phyloP scores from a whole-genome alignment of 257 asterid species.

The Solanum corneliomulleri region DNA sequence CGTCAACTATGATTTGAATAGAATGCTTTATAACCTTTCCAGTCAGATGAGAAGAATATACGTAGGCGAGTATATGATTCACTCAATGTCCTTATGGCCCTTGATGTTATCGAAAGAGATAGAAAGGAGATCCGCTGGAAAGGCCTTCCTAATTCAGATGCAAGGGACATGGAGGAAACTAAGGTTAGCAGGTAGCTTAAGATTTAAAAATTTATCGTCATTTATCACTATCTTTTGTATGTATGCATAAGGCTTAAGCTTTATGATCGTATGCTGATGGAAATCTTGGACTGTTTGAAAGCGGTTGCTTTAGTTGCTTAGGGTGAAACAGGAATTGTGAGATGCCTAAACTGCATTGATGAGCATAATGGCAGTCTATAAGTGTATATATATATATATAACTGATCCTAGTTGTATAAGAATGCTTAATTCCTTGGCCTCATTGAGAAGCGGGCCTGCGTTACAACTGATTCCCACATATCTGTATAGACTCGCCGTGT shows the following conservation, averaged over 20 bases:
- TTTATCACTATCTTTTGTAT: neutral
- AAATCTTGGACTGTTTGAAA: neutral
- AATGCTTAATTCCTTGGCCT: neutral
- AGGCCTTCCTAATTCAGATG: constrained; percentile 6
- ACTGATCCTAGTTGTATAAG: neutral
- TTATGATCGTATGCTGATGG: neutral
- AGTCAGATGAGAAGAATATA: constrained; percentile 11
- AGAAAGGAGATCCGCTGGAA: constrained; percentile 8
- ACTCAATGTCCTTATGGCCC: constrained; percentile 15
- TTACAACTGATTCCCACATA: neutral
- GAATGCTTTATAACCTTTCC: neutral
- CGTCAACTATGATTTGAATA: neutral
- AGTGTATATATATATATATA: neutral
- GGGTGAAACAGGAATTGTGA: neutral
- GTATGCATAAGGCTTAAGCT: neutral
- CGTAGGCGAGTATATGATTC: constrained; percentile 12
- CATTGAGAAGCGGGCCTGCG: neutral
- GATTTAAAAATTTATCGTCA: neutral
- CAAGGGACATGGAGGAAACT: neutral
- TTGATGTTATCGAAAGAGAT: constrained; percentile 3
- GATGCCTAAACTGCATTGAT: neutral
- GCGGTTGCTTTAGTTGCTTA: neutral
- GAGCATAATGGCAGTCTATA: neutral
- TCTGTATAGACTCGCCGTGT: neutral
- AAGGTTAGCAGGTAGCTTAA: constrained; percentile 3